phyloP scores from a whole-genome alignment of 176 grass and related monocot genomes.

The Saccharum officinarum region DNA sequence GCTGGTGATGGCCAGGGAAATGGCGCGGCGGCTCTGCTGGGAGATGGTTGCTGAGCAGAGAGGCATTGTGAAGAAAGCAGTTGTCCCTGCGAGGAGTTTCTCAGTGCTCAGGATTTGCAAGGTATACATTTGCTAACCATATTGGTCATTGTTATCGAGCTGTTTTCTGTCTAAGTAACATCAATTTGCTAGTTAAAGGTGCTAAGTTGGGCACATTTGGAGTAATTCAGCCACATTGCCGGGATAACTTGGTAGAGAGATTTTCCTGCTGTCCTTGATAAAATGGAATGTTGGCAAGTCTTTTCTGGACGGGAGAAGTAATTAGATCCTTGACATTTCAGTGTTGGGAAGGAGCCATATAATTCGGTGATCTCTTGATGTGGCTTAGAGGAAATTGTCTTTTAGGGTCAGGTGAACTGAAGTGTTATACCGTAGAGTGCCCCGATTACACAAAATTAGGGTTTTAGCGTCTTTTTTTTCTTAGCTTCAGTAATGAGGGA shows the following conservation, averaged over 20 bases:
- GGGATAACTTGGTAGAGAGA: background rate
- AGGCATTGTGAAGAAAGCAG: slow-evolving; percentile 37
- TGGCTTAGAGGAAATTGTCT: slow-evolving; percentile 1
- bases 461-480: background rate
- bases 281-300: background rate
- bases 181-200: background rate
- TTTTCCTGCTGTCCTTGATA: background rate
- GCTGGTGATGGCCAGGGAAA: slow-evolving; percentile 63
- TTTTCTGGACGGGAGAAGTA: background rate
- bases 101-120: slow-evolving; percentile 62
- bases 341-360: background rate
- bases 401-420: background rate
- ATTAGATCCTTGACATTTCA: slow-evolving; percentile 1
- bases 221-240: background rate
- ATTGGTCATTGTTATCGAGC: background rate
- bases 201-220: slow-evolving; percentile 4
- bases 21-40: slow-evolving; percentile 67
- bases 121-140: slow-evolving; percentile 52
- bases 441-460: background rate
- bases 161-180: background rate
- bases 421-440: background rate
- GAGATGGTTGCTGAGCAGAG: slow-evolving; percentile 53
- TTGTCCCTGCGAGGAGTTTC: slow-evolving; percentile 31
- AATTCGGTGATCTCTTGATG: background rate
- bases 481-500: too few species aligned